A percentile compares a stretch with the other conserved stretches of the same genome.
Evolutionary conservation across 768 basidiomycete genomes (phyloP).

Genomic region (Boletus rubropictus): DNA sequence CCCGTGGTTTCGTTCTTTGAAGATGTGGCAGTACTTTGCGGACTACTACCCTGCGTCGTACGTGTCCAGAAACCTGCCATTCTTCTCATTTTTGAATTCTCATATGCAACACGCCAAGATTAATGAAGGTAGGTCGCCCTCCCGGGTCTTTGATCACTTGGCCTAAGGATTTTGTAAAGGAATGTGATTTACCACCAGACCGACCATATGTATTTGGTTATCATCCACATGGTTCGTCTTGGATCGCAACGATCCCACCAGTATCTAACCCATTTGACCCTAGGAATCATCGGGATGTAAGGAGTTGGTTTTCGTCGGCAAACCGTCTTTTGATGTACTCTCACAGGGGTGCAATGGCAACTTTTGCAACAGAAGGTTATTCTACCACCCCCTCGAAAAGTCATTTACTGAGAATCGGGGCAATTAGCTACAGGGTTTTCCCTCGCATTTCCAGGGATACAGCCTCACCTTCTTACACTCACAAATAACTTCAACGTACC

Average conservation of each 20-base stretch:
- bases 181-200: conserved; percentile 85
- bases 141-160: background rate
- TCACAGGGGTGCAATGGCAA: conserved; percentile 83
- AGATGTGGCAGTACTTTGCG: conserved; percentile 87
- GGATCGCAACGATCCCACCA: background rate
- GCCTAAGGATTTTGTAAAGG: conserved; percentile 33
- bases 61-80: conserved; percentile 31
- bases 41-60: conserved; percentile 88
- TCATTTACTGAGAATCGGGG: background rate
- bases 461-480: conserved; percentile 88
- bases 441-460: conserved; percentile 80
- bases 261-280: conserved; percentile 4
- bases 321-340: background rate
- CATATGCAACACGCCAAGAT: conserved; percentile 1
- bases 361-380: conserved; percentile 91
- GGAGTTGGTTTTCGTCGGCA: conserved; percentile 23
- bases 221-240: conserved; percentile 83
- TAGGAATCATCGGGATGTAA: conserved; percentile 97
- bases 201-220: conserved; percentile 96
- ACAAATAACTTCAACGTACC: conserved; percentile 88
- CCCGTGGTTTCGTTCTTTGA: conserved; percentile 63
- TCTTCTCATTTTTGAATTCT: background rate
- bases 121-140: conserved; percentile 32
- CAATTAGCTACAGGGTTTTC: conserved; percentile 83
- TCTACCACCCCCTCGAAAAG: background rate